Percentiles rank a stretch among this genome's conserved stretches.
These are phyloP conservation scores for Groenewaldozyma tartarivorans DNA, from an alignment of 805 yeast genomes.

Conservation along the genomic window DNA sequence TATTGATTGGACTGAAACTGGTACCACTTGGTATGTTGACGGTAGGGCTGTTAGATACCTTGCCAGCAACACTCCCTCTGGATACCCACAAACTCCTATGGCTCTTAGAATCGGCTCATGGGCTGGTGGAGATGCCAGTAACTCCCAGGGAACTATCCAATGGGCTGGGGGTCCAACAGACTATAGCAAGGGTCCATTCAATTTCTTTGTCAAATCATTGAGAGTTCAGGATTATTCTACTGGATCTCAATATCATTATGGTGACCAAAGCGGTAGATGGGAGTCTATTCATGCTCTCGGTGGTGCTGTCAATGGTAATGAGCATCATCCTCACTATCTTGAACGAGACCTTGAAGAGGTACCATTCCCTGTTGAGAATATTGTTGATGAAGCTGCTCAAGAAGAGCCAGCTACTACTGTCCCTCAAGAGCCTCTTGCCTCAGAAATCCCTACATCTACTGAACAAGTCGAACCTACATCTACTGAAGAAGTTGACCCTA, in stretches of 20 bases:
- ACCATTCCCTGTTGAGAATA: too few relatives aligned
- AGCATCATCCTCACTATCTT: too few relatives aligned
- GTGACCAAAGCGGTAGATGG: conserved; percentile 33
- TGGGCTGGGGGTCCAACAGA: conserved; percentile 68
- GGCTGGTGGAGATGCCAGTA: conserved; percentile 43
- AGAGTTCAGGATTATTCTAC: conserved; percentile 50
- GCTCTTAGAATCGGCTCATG: conserved; percentile 52
- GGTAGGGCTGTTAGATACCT: conserved; percentile 61
- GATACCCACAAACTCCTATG: conserved; percentile 89
- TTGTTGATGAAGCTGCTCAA: background rate
- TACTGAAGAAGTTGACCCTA: conserved; percentile 13
- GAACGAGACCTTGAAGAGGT: too few relatives aligned
- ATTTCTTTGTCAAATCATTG: conserved; percentile 52
- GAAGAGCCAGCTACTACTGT: conserved; percentile 1
- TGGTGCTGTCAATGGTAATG: conserved; percentile 49
- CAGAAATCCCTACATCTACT: conserved; percentile 15
- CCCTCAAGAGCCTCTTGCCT: background rate
- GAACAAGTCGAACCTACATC: too few relatives aligned
- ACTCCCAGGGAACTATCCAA: conserved; percentile 50
- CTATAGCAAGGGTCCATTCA: conserved; percentile 36
- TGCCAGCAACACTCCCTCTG: conserved; percentile 41
- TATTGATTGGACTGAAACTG: conserved; percentile 69
- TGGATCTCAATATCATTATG: conserved; percentile 34
- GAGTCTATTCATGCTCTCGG: conserved; percentile 31
- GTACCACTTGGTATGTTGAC: conserved; percentile 62